These are phyloP conservation scores for Cladosporium sp. DNA, from an alignment of 2,329 filamentous ascomycete genomes.

Conservation along the genomic window DNA sequence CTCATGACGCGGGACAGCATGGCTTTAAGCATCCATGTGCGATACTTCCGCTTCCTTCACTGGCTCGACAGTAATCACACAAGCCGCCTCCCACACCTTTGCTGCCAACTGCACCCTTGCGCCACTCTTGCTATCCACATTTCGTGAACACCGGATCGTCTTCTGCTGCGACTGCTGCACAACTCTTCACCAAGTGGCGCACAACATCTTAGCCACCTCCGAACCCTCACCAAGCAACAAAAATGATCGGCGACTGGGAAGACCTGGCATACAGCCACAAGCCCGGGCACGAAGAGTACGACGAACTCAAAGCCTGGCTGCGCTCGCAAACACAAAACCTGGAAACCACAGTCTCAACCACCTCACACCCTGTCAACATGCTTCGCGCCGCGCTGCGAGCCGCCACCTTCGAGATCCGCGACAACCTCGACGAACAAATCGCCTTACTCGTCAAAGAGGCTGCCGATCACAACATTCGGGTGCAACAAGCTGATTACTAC, in stretches of 20 bases:
- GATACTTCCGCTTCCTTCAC: neutral
- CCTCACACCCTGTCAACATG: neutral
- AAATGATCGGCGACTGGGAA: constrained; percentile 15
- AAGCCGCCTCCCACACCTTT: neutral
- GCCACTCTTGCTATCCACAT: neutral
- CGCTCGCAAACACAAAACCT: constrained; percentile 14
- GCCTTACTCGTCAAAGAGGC: constrained; percentile 10
- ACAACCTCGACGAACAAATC: constrained; percentile 15
- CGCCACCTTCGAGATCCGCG: constrained; percentile 8
- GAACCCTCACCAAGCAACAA: neutral
- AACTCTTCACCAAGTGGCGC: neutral
- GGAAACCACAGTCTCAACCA: neutral
- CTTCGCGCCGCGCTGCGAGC: constrained; percentile 1
- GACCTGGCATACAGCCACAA: neutral
- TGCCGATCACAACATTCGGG: neutral
- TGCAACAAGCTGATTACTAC: constrained; percentile 7
- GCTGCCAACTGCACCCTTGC: neutral
- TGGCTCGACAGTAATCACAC: neutral
- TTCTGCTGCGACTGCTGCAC: neutral
- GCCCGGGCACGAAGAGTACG: neutral
- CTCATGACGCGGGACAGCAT: neutral
- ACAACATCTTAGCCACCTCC: neutral
- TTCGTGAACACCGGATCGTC: neutral
- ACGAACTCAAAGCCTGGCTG: constrained; percentile 16
- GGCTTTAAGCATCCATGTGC: neutral